Evolutionary conservation across 495 filamentous ascomycete species (phyloP), one percentile per base, ranked within the genome.

Genomic region (Hapsidospora chrysogenum): DNA sequence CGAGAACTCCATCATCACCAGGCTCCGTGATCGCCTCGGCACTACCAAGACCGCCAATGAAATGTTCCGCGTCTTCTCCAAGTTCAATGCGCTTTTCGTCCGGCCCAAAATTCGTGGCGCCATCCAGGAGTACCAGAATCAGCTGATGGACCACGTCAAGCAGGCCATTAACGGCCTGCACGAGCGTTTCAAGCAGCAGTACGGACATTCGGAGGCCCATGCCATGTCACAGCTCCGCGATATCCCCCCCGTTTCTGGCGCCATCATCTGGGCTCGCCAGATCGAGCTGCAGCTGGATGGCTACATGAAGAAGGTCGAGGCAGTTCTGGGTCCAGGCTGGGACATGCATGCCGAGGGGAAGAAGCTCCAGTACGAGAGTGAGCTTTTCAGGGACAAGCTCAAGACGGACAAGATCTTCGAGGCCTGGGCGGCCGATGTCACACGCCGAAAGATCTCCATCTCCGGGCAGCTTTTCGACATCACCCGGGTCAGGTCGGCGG

Each of bases 41-140:
- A 94, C 82, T 2, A 85, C 89, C 9, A 96, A 86, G 64, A 86
- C 77, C 35, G 89, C 89, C 15, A 96, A 92, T 51, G 89, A 96
- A 51, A 99, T 96, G 89, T 99, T 99, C 53, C 81, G 92, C 25
- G 89, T 99, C 31, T 96, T 96, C 51, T 99, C 89, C 14, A 95
- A 95, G 49, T 99, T 99, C 68, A 99, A 99, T 49, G 92, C 89
- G 18, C 76, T 99, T 32, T 87, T 99, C 48, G 85, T 99, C 32
- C 74, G 89, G 19, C 92, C 92, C 13, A 96, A 96, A 63, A 95
- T 99, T 52, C 75, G 89, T 29, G 85, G 89, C 47, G 89, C 89
- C 33, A 99, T 99, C 49, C 76, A 84, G 17, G 92, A 96, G 52
- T 99, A 96, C 49, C 89, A 99, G 49, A 83, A 83, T 4, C 84